A percentile compares a stretch with the other conserved stretches of the same genome.
phyloP scores from a whole-genome alignment of 169 alveolate genomes.

The Plasmodium berghei region DNA sequence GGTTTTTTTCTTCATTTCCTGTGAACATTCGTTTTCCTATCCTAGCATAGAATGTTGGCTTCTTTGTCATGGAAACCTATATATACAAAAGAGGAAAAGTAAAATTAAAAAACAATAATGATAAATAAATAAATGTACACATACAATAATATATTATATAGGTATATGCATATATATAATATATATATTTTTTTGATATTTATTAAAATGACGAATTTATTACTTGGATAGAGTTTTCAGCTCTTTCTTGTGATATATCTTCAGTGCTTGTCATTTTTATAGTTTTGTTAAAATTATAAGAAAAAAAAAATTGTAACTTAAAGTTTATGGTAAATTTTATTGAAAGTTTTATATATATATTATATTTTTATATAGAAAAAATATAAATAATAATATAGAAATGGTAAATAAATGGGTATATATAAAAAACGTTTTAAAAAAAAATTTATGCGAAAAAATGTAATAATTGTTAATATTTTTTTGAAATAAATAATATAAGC shows the following conservation, averaged over 20 bases:
- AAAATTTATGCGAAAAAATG: too few relatives aligned
- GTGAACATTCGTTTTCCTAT: constrained; percentile 80
- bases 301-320: too few relatives aligned
- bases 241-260: constrained; percentile 70
- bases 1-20: constrained; percentile 79
- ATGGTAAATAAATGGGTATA: too few relatives aligned
- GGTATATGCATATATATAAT: neutral
- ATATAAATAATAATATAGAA: too few relatives aligned
- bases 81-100: neutral
- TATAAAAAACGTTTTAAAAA: too few relatives aligned
- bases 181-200: neutral
- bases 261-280: constrained; percentile 71
- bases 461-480: too few relatives aligned
- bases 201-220: neutral
- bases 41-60: constrained; percentile 81
- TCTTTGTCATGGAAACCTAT: constrained; percentile 80
- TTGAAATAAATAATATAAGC: too few relatives aligned
- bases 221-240: constrained; percentile 77
- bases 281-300: neutral
- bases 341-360: too few relatives aligned
- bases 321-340: too few relatives aligned
- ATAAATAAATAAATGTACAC: neutral
- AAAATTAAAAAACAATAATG: neutral
- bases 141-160: neutral
- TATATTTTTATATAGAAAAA: too few relatives aligned